Evolutionary conservation across 1,139 yeast species (phyloP).

Genomic region (Geotrichum klebahnii): DNA sequence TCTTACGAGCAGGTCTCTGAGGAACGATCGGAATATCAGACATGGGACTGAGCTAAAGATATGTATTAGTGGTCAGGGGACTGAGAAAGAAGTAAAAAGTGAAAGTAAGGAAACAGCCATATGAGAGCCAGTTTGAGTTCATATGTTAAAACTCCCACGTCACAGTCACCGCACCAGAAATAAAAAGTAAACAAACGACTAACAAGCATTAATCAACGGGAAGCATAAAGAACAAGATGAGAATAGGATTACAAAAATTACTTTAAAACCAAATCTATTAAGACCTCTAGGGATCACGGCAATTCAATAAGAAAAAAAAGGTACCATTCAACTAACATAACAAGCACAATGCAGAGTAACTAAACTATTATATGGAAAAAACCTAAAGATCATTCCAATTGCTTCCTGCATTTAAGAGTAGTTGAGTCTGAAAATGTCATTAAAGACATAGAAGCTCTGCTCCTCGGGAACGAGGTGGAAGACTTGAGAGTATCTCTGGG

Average conservation of each 20-base stretch:
- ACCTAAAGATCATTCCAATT: neutral
- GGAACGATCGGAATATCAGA: conserved; percentile 13
- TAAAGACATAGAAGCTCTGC: conserved; percentile 84
- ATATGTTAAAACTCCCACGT: conserved; percentile 7
- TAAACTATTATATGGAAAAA: neutral
- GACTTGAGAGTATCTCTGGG: conserved; percentile 95
- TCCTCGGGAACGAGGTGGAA: conserved; percentile 95
- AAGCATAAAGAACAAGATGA: no score
- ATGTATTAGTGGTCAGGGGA: no score
- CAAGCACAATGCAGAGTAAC: conserved; percentile 1
- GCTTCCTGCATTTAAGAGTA: conserved; percentile 8
- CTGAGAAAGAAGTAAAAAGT: no score
- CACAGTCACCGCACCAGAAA: neutral
- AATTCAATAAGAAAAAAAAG: conserved; percentile 1
- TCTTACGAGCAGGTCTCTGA: conserved; percentile 7
- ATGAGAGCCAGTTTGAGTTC: neutral
- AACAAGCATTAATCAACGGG: neutral
- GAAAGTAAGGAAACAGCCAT: no score
- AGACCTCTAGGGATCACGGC: no score
- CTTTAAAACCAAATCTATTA: neutral
- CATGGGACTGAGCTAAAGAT: neutral
- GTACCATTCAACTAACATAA: conserved; percentile 3
- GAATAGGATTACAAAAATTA: neutral
- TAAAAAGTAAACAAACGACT: conserved; percentile 1
- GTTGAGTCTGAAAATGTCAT: conserved; percentile 86